Base-by-base conservation (phyloP, 805 yeast genomes). In the Schwanniomyces yamadae region DNA sequence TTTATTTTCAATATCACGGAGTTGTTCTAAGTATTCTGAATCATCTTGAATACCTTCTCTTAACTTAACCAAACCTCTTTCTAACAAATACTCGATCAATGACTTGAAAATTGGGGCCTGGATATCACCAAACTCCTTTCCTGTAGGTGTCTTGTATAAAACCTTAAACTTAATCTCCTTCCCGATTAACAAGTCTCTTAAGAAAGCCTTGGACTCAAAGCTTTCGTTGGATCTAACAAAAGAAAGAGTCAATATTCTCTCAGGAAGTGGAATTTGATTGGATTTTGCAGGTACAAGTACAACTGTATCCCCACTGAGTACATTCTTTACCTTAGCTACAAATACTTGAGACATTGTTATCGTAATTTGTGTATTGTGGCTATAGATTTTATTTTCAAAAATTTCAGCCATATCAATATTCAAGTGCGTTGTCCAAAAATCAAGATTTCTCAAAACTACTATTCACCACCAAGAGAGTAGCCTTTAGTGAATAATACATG, bases 111-210 rank as follows among this genome's bases (percentile, higher is more conserved):
- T 61, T 6, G 89, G 89, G 17, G 86, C 66, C 29, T 74, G 70
- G 16, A 82, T 57, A 53, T 84, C 89, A 16, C 91, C 93, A 54
- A 80, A 84, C 48, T 82, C 89, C 43, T 83, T 71, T 9, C 75
- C 78, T 4, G 69, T 55, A 13, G 76, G 71, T 37, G 63, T 64
- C 47, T 77, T 73, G 62, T 77, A 79, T 26, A 74, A 49, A 18
- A 82, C 78, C 51, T 68, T 66, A 55, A 81, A 82, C 48, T 72
- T 73, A 56, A 84, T 66, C 21, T 64, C 73, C 56, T 82, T 82
- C 17, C 89, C 89, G 24, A 85, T 71, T 13, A 82, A 60, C 44
- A 83, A 66, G 6, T 66, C 65, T 41, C 95, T 71, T 40, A 84
- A 65, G 39, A 61, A 60, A 56, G 84, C 91, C 46, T 82, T 75